phyloP scores from a whole-genome alignment of 1,284 basidiomycete species.

The Trichosporon faecale region DNA sequence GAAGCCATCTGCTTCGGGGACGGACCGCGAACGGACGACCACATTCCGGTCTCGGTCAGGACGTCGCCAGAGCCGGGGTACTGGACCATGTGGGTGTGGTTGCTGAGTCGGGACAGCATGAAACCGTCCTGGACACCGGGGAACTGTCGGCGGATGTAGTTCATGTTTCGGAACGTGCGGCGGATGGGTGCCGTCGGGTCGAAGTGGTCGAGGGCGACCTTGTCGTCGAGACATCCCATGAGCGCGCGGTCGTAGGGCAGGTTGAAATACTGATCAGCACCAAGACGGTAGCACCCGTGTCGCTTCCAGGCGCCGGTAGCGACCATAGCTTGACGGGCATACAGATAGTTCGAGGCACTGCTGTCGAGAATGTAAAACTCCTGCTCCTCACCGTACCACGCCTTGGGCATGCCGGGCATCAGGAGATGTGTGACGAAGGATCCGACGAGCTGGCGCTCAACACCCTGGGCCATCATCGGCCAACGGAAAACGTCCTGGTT shows the following conservation, averaged over 20 bases:
- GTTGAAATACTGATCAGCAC: conserved; percentile 85
- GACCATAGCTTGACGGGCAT: conserved; percentile 84
- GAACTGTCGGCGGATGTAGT: conserved; percentile 66
- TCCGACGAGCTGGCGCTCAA: conserved; percentile 67
- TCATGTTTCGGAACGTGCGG: conserved; percentile 69
- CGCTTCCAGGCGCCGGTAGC: conserved; percentile 80
- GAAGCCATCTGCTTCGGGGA: conserved; percentile 58
- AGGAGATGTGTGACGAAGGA: conserved; percentile 73
- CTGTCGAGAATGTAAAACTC: conserved; percentile 78
- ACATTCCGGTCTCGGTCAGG: conserved; percentile 76
- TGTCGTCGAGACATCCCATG: conserved; percentile 76
- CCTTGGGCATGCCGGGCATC: conserved; percentile 80
- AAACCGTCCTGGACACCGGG: conserved; percentile 78
- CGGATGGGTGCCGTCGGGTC: conserved; percentile 78
- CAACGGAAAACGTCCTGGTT: conserved; percentile 93
- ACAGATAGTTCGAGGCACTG: conserved; percentile 76
- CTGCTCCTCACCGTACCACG: conserved; percentile 87
- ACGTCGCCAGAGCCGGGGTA: conserved; percentile 78
- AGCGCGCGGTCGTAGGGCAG: conserved; percentile 74
- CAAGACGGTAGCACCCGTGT: conserved; percentile 83
- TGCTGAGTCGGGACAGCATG: conserved; percentile 70
- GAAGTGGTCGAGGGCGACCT: conserved; percentile 87
- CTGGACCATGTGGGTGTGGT: conserved; percentile 72
- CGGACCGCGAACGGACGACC: conserved; percentile 69
- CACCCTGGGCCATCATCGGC: conserved; percentile 79